Evolutionary conservation across 1,139 yeast species (phyloP).

Genomic region (Tardiomyces blankii): DNA sequence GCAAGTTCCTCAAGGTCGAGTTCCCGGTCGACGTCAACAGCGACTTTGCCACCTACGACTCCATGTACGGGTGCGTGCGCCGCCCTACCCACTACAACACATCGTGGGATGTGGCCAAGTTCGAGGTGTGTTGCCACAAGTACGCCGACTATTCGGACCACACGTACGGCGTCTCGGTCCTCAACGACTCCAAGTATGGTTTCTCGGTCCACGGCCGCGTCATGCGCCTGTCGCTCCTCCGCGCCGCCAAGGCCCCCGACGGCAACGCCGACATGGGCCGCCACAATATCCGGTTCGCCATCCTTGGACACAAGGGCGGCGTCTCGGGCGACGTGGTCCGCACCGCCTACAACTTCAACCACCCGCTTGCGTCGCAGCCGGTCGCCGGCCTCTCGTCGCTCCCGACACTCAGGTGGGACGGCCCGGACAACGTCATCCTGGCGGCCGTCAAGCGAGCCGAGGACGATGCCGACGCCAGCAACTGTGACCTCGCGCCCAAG

Average conservation of each 20-base stretch:
- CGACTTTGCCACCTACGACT: constrained; percentile 77
- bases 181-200: constrained; percentile 85
- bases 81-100: constrained; percentile 94
- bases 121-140: constrained; percentile 91
- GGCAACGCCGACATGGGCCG: constrained; percentile 88
- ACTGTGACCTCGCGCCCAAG: constrained; percentile 30
- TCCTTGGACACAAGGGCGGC: constrained; percentile 68
- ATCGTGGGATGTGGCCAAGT: constrained; percentile 91
- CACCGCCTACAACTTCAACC: constrained; percentile 74
- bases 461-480: constrained; percentile 48
- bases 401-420: constrained; percentile 25
- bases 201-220: constrained; percentile 83
- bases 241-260: constrained; percentile 89
- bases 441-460: constrained; percentile 83
- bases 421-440: constrained; percentile 50
- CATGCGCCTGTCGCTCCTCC: constrained; percentile 69
- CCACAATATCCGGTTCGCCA: constrained; percentile 73
- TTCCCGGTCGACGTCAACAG: constrained; percentile 78
- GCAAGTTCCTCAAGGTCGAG: constrained; percentile 85
- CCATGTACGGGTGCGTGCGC: constrained; percentile 82
- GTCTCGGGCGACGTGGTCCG: constrained; percentile 57
- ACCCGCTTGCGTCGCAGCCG: constrained; percentile 25
- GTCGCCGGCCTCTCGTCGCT: constrained; percentile 10
- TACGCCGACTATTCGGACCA: constrained; percentile 85
- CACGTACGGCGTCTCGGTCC: constrained; percentile 76